Evolutionary conservation across 306 rosid species (phyloP), one percentile per base, ranked within the genome.

Genomic region (Gastrolobium bilobum): DNA sequence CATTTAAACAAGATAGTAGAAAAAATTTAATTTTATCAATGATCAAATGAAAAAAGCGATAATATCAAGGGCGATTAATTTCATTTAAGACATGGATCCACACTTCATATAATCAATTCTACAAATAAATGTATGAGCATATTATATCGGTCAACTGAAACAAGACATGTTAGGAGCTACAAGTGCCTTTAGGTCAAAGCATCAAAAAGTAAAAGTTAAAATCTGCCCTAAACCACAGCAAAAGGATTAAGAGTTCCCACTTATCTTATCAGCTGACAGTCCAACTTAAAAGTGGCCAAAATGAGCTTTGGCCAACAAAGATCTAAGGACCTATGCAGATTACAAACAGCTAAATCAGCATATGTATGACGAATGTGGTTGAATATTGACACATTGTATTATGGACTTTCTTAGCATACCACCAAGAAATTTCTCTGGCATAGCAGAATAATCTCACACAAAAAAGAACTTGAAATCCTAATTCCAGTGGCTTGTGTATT

Each of bases 231-330:
- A 20, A 20, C 66, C 43, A 60, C 7, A 57, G 42, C 42, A 4
- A 10, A 20, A 39, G 33, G n/a, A 34, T 60, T 38, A 60, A 60
- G 66, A 34, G 7, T 31, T 39, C 43, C 66, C 43, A 29, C 43
- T 10, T 33, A 33, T 60, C 43, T 33, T 60, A 39, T 6, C 20
- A 14, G 34, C 26, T 60, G 66, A 34, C 66, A 34, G 40, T 34
- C 26, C 66, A 60, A 60, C 66, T 7, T 35, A 47, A 50, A 33
- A 69, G 61, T 29, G 73, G 59, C 31, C 59, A 53, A 15, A 53
- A 15, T 53, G 29, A 53, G 59, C 33, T 48, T 48, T 48, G 54
- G 26, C 26, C 64, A 4, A 71, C 20, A 71, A 71, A 71, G 10
- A 71, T 39, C 35, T 35, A 37, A 15, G 26, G 64, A 37, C 38